phyloP scores from a whole-genome alignment of 1,284 basidiomycete genomes.

The Naganishia cerealis region DNA sequence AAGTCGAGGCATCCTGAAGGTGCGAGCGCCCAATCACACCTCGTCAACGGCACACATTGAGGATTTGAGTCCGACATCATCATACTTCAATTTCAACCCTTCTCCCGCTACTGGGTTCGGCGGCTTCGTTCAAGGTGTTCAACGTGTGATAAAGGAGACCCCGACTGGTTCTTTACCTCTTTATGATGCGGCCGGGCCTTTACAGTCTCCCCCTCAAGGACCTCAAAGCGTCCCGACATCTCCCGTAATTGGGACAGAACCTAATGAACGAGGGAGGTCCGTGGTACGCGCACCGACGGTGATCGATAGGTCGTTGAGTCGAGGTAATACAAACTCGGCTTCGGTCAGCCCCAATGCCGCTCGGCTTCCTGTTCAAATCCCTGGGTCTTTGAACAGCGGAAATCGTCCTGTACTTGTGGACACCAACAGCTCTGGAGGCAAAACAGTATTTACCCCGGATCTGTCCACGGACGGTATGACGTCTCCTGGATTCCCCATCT shows the following conservation, averaged over 20 bases:
- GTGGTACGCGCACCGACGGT: slow-evolving; percentile 31
- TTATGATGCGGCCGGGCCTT: slow-evolving; percentile 31
- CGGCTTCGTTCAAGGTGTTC: slow-evolving; percentile 32
- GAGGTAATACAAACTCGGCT: slow-evolving; percentile 24
- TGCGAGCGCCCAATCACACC: slow-evolving; percentile 41
- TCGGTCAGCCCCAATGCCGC: slow-evolving; percentile 33
- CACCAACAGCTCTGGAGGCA: slow-evolving; percentile 5
- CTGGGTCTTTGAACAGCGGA: not conserved
- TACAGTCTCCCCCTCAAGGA: slow-evolving; percentile 22
- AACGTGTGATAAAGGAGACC: slow-evolving; percentile 32
- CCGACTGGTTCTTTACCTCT: slow-evolving; percentile 31
- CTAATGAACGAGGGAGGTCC: slow-evolving; percentile 34
- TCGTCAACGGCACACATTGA: slow-evolving; percentile 16
- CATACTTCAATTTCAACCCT: slow-evolving; percentile 54
- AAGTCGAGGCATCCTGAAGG: slow-evolving; percentile 50
- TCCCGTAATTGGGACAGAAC: slow-evolving; percentile 23
- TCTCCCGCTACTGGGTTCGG: slow-evolving; percentile 54
- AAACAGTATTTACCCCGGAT: slow-evolving; percentile 24
- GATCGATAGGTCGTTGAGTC: slow-evolving; percentile 30
- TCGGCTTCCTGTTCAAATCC: slow-evolving; percentile 30
- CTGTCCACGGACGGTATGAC: slow-evolving; percentile 24
- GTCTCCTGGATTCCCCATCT: slow-evolving; percentile 22
- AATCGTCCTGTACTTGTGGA: slow-evolving; percentile 12
- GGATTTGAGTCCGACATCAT: slow-evolving; percentile 38
- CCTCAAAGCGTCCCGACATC: slow-evolving; percentile 23